Conservation (phyloP, 2,329 filamentous ascomycete genomes). For the Fusarium albidum region DNA sequence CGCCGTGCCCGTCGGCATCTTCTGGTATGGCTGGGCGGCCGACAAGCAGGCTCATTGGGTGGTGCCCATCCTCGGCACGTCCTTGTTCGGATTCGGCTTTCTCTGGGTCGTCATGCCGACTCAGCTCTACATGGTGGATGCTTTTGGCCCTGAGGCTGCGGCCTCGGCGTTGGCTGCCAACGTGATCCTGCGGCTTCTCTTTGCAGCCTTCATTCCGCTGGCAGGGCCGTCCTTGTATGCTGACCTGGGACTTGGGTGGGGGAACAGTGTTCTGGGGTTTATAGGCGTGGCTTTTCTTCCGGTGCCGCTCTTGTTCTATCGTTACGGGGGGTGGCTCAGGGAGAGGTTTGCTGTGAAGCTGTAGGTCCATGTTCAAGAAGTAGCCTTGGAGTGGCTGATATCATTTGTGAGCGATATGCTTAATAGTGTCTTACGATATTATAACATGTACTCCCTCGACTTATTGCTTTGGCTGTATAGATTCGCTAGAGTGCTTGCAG, state of each 20-base stretch:
- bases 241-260: constrained; percentile 56
- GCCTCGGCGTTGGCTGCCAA: constrained; percentile 36
- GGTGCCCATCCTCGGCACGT: constrained; percentile 65
- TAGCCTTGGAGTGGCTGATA: too few species aligned
- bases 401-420: too few species aligned
- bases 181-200: constrained; percentile 55
- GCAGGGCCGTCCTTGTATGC: constrained; percentile 54
- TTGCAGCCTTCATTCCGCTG: constrained; percentile 67
- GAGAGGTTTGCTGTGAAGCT: constrained; percentile 22
- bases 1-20: constrained; percentile 61
- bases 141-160: constrained; percentile 33
- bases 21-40: constrained; percentile 67
- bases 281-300: constrained; percentile 50
- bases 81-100: constrained; percentile 57
- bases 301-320: constrained; percentile 35
- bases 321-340: constrained; percentile 25
- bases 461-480: too few species aligned
- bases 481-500: too few species aligned
- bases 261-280: constrained; percentile 39
- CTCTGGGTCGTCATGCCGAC: constrained; percentile 47
- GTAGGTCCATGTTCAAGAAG: constrained; percentile 4
- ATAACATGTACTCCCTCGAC: too few species aligned
- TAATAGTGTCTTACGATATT: too few species aligned
- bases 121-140: constrained; percentile 39
- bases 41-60: constrained; percentile 63